phyloP scores from a whole-genome alignment of 768 basidiomycete genomes.

The Russula foetens region DNA sequence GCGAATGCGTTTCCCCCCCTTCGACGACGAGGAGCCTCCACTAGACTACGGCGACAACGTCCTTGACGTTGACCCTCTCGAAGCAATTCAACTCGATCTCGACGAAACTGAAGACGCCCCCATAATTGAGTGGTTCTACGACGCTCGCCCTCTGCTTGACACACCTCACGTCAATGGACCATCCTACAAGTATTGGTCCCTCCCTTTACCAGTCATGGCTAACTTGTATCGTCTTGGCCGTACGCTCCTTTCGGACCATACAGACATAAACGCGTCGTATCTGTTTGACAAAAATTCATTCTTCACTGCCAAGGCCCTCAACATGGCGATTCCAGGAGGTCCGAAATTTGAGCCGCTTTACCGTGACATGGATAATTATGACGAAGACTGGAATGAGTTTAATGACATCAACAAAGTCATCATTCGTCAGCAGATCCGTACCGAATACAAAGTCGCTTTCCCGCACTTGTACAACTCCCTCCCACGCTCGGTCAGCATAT shows the following conservation, averaged over 20 bases:
- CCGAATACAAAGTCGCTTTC: slow-evolving; percentile 99
- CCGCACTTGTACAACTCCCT: slow-evolving; percentile 98
- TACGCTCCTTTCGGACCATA: slow-evolving; percentile 87
- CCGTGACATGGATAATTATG: slow-evolving; percentile 94
- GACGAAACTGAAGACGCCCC: slow-evolving; percentile 88
- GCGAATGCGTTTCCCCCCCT: slow-evolving; percentile 98
- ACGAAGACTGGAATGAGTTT: slow-evolving; percentile 99
- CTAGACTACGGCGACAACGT: slow-evolving; percentile 99
- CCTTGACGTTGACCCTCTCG: slow-evolving; percentile 93
- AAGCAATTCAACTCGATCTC: slow-evolving; percentile 94
- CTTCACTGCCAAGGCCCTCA: slow-evolving; percentile 96
- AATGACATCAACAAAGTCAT: slow-evolving; percentile 99
- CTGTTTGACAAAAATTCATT: slow-evolving; percentile 97
- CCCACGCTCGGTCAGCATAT: slow-evolving; percentile 88
- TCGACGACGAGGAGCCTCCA: slow-evolving; percentile 98
- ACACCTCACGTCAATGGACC: slow-evolving; percentile 86
- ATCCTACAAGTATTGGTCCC: slow-evolving; percentile 88
- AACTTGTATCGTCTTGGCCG: slow-evolving; percentile 94
- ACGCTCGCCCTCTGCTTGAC: slow-evolving; percentile 89
- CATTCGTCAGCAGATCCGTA: slow-evolving; percentile 96
- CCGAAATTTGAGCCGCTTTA: slow-evolving; percentile 98
- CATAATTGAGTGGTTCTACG: slow-evolving; percentile 98
- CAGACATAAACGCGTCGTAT: slow-evolving; percentile 85
- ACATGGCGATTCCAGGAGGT: slow-evolving; percentile 95
- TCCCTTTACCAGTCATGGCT: slow-evolving; percentile 91